These are phyloP conservation scores for Cymbopogon citratus DNA, from an alignment of 176 grass and related monocot species.

Conservation along the genomic window DNA sequence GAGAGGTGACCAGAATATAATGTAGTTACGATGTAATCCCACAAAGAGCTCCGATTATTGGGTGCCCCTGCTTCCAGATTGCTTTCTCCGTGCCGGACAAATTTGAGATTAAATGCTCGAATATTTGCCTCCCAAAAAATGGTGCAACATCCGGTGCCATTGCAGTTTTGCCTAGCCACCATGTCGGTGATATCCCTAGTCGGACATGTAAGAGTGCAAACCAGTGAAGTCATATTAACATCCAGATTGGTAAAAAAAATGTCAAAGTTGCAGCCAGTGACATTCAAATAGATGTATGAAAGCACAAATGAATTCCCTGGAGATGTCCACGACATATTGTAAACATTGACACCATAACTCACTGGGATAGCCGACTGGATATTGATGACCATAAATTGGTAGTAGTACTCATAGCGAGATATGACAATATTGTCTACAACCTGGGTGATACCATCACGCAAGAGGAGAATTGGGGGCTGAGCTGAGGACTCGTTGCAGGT, in stretches of 20 bases:
- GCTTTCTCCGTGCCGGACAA: background rate
- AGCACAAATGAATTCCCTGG: background rate
- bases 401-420: no score
- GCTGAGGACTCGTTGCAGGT: constrained; percentile 22
- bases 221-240: background rate
- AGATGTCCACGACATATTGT: background rate
- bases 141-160: constrained; percentile 9
- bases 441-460: constrained; percentile 13
- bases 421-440: background rate
- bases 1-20: background rate
- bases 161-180: background rate
- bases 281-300: background rate
- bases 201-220: background rate
- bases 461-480: constrained; percentile 6
- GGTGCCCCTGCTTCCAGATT: no score
- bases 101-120: background rate
- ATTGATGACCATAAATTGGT: no score
- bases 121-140: background rate
- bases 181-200: background rate
- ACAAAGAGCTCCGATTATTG: background rate
- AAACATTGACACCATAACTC: background rate
- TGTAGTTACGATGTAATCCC: background rate
- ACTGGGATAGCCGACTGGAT: background rate
- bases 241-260: background rate
- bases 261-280: constrained; percentile 8